These are phyloP conservation scores for Epithele typhae DNA, from an alignment of 768 basidiomycete species.

Conservation along the genomic window DNA sequence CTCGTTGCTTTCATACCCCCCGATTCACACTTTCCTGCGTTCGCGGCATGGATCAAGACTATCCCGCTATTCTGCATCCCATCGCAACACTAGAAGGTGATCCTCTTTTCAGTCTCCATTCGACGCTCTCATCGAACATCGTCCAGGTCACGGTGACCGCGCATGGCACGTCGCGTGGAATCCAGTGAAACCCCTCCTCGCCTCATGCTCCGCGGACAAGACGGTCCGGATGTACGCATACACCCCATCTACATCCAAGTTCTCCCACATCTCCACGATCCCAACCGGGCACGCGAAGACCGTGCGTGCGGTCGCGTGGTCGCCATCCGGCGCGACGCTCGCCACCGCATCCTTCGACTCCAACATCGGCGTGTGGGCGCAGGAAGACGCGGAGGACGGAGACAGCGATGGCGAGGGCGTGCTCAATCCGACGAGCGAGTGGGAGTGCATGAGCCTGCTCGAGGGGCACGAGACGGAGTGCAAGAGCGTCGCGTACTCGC, in stretches of 20 bases:
- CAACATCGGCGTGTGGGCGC: conserved; percentile 89
- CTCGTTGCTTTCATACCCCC: too few species aligned
- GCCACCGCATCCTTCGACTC: conserved; percentile 95
- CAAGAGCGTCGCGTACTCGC: conserved; percentile 84
- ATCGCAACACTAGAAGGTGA: conserved; percentile 16
- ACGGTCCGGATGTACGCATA: conserved; percentile 84
- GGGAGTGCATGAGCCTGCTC: conserved; percentile 84
- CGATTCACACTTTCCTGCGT: too few species aligned
- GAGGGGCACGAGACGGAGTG: conserved; percentile 98
- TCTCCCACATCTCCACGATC: conserved; percentile 61
- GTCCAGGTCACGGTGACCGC: conserved; percentile 73
- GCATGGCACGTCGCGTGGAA: conserved; percentile 93
- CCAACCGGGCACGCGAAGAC: conserved; percentile 85
- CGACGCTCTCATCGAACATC: neutral
- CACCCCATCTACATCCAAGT: conserved; percentile 30
- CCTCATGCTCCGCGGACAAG: conserved; percentile 95
- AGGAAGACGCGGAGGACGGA: conserved; percentile 41
- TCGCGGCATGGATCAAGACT: conserved; percentile 9
- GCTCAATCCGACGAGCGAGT: conserved; percentile 29
- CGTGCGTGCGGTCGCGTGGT: conserved; percentile 83
- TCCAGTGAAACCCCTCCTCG: conserved; percentile 71
- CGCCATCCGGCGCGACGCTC: conserved; percentile 80
- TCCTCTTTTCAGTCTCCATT: neutral
- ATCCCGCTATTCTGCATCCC: conserved; percentile 5
- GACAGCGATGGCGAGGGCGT: conserved; percentile 25